Evolutionary conservation across 2,329 filamentous ascomycete genomes (phyloP).

Genomic region (Sordariomycetes sp.): DNA sequence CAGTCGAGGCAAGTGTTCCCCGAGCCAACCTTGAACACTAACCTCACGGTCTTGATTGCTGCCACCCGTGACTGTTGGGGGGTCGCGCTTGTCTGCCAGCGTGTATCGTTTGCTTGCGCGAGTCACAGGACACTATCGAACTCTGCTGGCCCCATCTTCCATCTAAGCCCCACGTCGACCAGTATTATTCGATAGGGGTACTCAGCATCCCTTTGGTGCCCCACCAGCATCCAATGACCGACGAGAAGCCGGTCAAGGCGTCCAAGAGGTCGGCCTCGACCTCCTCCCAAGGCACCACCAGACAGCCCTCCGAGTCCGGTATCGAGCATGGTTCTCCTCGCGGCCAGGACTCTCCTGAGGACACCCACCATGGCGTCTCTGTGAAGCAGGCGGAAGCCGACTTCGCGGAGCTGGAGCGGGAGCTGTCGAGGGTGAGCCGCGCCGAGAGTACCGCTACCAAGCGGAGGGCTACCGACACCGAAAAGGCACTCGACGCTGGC

Average conservation of each 20-base stretch:
- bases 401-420: constrained; percentile 55
- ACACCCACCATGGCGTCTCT: constrained; percentile 39
- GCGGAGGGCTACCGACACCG: constrained; percentile 20
- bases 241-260: background rate
- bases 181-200: background rate
- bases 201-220: background rate
- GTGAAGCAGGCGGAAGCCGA: constrained; percentile 59
- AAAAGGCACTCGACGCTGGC: constrained; percentile 41
- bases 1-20: background rate
- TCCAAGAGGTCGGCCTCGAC: background rate
- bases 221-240: background rate
- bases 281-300: background rate
- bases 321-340: constrained; percentile 2
- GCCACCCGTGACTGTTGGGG: background rate
- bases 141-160: no score
- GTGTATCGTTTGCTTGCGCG: background rate
- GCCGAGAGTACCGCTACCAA: constrained; percentile 25
- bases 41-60: background rate
- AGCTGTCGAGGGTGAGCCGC: constrained; percentile 47
- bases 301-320: background rate
- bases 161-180: no score
- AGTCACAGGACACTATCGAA: background rate
- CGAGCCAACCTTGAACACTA: background rate
- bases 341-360: background rate
- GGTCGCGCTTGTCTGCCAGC: background rate